A percentile compares a stretch with the other conserved stretches of the same genome.
Conservation (phyloP, 768 basidiomycete genomes). For the Lenzites betulinus region DNA sequence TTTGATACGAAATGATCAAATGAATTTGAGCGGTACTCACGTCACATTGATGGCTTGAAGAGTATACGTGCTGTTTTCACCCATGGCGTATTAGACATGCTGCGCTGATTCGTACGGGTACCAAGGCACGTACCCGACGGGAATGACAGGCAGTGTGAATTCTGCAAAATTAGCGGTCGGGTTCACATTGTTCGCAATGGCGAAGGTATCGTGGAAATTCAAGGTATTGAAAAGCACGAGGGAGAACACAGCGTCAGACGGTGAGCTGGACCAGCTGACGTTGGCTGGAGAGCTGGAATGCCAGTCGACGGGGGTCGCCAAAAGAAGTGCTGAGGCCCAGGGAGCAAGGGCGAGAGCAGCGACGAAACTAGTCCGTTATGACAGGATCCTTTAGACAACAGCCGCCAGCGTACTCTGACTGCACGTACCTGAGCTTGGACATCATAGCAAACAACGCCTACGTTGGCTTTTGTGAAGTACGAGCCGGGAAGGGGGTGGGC, state of each 20-base stretch:
- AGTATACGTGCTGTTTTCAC: slow-evolving; percentile 41
- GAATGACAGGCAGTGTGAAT: slow-evolving; percentile 50
- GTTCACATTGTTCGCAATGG: slow-evolving; percentile 56
- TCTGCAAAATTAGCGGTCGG: slow-evolving; percentile 37
- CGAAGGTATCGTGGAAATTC: slow-evolving; percentile 53
- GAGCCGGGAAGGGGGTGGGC: background rate
- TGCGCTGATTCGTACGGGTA: background rate
- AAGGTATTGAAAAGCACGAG: slow-evolving; percentile 48
- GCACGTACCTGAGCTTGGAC: slow-evolving; percentile 46
- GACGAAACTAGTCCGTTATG: slow-evolving; percentile 37
- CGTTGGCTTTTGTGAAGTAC: slow-evolving; percentile 15
- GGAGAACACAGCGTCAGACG: slow-evolving; percentile 46
- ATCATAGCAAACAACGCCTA: slow-evolving; percentile 46
- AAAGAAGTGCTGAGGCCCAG: slow-evolving; percentile 44
- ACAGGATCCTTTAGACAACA: background rate
- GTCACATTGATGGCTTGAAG: slow-evolving; percentile 47
- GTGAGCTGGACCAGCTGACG: slow-evolving; percentile 47
- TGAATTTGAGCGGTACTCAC: slow-evolving; percentile 25
- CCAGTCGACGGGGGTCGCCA: slow-evolving; percentile 35
- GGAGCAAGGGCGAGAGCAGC: slow-evolving; percentile 47
- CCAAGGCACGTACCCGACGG: slow-evolving; percentile 43
- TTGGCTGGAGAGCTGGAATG: slow-evolving; percentile 39
- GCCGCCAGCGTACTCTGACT: background rate
- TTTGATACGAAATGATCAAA: background rate
- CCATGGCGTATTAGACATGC: background rate